Conservation (phyloP, 1,139 yeast genomes). For the Saccharomycopsis crataegensis region DNA sequence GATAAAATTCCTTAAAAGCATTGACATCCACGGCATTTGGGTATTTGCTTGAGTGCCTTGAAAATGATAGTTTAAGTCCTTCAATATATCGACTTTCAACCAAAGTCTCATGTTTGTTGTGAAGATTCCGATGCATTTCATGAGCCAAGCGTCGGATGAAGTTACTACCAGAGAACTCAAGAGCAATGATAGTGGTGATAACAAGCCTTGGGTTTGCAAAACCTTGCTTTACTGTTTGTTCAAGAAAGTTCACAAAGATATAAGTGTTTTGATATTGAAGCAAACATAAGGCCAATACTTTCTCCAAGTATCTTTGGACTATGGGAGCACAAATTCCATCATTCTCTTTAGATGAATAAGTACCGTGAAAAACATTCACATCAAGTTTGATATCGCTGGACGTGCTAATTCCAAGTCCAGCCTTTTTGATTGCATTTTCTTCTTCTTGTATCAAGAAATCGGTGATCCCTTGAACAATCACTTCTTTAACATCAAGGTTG, state of each 20-base stretch:
- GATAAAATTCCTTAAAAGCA: constrained; percentile 33
- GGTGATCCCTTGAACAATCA: constrained; percentile 47
- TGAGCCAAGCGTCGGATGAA: constrained; percentile 42
- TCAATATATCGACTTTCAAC: constrained; percentile 58
- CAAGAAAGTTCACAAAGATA: constrained; percentile 47
- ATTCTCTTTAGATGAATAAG: constrained; percentile 36
- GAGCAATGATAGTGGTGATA: constrained; percentile 61
- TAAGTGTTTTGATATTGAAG: constrained; percentile 40
- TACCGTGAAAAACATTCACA: constrained; percentile 49
- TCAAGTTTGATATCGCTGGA: constrained; percentile 33
- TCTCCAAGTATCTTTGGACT: constrained; percentile 52
- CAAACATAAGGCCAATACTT: constrained; percentile 43
- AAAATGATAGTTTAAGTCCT: constrained; percentile 51
- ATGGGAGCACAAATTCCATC: constrained; percentile 72
- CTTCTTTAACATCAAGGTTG: constrained; percentile 36
- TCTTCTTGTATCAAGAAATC: constrained; percentile 52
- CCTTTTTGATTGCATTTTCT: constrained; percentile 33
- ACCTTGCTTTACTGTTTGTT: constrained; percentile 51
- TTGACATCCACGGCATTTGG: constrained; percentile 4
- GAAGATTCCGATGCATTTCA: constrained; percentile 46
- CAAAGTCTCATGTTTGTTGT: constrained; percentile 62
- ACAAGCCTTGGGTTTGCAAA: constrained; percentile 68
- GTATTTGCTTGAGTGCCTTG: constrained; percentile 4
- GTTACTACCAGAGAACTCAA: constrained; percentile 46
- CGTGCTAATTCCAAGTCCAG: constrained; percentile 32